Conservation (phyloP, 139 green algal genomes). For the Raphidocelis subcapitata region DNA sequence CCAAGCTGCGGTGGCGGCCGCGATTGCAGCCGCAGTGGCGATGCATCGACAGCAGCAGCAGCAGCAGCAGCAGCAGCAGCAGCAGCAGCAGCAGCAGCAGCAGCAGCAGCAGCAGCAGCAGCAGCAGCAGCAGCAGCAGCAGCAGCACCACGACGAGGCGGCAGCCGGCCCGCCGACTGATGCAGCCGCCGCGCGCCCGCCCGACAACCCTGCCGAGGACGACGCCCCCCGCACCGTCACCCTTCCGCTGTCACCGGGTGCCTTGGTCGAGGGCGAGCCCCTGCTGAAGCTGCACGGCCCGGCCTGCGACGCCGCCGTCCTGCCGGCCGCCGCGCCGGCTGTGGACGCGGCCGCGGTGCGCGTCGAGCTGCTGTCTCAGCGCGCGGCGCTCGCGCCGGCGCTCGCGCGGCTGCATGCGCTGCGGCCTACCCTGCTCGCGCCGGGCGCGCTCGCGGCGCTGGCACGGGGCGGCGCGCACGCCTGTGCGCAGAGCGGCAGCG, state of each 20-base stretch:
- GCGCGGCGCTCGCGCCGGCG: not conserved
- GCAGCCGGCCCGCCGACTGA: not conserved
- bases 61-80: slow-evolving; percentile 6
- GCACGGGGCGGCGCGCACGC: not conserved
- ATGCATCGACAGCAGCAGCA: not conserved
- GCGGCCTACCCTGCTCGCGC: not conserved
- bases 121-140: not conserved
- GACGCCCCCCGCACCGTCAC: not conserved
- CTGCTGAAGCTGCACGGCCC: not conserved
- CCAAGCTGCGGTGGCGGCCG: too few species aligned
- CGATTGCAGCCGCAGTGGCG: too few species aligned
- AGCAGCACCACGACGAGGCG: not conserved
- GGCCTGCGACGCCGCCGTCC: not conserved
- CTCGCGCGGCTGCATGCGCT: not conserved
- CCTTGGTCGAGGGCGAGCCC: not conserved
- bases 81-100: not conserved
- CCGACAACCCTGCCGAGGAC: not conserved
- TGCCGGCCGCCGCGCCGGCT: not conserved
- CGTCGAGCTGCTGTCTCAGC: slow-evolving; percentile 2
- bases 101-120: slow-evolving; percentile 6
- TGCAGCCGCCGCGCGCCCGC: not conserved
- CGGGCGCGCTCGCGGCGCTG: not conserved
- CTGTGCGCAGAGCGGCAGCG: not conserved
- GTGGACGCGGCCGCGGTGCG: not conserved
- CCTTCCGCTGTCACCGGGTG: not conserved